Evolutionary conservation across 2,329 filamentous ascomycete genomes (phyloP).

Genomic region (Fusarium poae): DNA sequence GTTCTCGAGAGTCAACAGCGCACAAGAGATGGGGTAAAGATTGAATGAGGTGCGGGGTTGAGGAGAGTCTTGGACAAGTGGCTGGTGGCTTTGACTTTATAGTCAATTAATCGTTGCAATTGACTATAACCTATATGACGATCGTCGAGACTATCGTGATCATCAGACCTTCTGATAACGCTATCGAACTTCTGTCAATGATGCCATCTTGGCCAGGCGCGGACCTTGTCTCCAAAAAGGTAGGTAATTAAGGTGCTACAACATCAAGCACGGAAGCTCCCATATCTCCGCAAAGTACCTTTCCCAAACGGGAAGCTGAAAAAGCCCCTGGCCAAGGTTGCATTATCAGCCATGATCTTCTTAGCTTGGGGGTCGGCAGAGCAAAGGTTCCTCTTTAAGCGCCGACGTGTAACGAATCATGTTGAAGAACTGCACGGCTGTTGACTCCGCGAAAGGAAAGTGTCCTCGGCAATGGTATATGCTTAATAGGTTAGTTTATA

Average conservation of each 20-base stretch:
- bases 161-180: constrained; percentile 1
- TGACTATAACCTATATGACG: not conserved
- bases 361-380: constrained; percentile 23
- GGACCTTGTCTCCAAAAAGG: constrained; percentile 31
- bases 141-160: constrained; percentile 7
- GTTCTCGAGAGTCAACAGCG: constrained; percentile 1
- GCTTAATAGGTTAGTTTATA: constrained; percentile 27
- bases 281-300: constrained; percentile 29
- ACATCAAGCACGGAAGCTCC: constrained; percentile 40
- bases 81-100: constrained; percentile 9
- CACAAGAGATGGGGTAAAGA: constrained; percentile 3
- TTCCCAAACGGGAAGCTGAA: constrained; percentile 29
- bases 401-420: constrained; percentile 4
- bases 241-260: constrained; percentile 38
- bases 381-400: constrained; percentile 34
- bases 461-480: constrained; percentile 25
- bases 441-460: constrained; percentile 24
- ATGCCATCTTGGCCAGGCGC: constrained; percentile 22
- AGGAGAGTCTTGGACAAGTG: not conserved
- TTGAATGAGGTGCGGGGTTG: constrained; percentile 18
- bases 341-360: constrained; percentile 28
- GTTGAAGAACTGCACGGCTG: not conserved
- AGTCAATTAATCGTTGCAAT: not conserved
- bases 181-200: constrained; percentile 32
- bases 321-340: constrained; percentile 12